A percentile compares a stretch with the other conserved stretches of the same genome.
Conservation (phyloP, 768 basidiomycete genomes). For the Tylopilus felleus region DNA sequence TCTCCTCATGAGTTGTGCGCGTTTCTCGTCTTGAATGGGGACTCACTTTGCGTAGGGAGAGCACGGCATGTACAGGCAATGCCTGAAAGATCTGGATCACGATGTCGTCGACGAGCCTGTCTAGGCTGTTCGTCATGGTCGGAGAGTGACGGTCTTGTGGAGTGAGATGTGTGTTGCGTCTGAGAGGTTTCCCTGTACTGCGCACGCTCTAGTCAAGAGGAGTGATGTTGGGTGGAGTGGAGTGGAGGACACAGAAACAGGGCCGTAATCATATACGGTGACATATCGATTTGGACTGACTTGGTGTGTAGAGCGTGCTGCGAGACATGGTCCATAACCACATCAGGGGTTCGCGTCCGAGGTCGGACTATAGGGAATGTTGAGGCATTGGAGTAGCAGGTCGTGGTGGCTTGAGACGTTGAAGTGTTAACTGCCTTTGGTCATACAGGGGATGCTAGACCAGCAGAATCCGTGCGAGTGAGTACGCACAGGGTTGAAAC, state of each 20-base stretch:
- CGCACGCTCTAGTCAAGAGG: no score
- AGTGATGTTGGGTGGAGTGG: background rate
- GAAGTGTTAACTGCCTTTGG: background rate
- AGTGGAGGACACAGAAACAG: background rate
- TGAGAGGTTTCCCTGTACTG: no score
- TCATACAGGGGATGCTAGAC: background rate
- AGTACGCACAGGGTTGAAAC: slow-evolving; percentile 1
- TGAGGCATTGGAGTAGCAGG: no score
- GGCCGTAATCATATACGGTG: background rate
- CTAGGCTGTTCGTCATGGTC: slow-evolving; percentile 12
- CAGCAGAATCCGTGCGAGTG: background rate
- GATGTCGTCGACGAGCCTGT: slow-evolving; percentile 28
- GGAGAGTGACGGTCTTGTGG: no score
- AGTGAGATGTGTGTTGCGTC: no score
- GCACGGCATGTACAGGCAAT: slow-evolving; percentile 14
- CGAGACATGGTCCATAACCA: slow-evolving; percentile 1
- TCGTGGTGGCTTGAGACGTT: background rate
- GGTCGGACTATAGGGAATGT: background rate
- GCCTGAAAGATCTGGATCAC: slow-evolving; percentile 19
- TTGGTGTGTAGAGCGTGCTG: background rate
- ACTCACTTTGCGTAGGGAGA: slow-evolving; percentile 25
- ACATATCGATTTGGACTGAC: slow-evolving; percentile 6
- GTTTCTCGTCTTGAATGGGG: background rate
- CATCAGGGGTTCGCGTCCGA: background rate
- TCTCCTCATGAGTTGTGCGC: background rate